These are phyloP conservation scores for Dendrocalamus sinicus DNA, from an alignment of 176 grass and related monocot species.

Conservation along the genomic window DNA sequence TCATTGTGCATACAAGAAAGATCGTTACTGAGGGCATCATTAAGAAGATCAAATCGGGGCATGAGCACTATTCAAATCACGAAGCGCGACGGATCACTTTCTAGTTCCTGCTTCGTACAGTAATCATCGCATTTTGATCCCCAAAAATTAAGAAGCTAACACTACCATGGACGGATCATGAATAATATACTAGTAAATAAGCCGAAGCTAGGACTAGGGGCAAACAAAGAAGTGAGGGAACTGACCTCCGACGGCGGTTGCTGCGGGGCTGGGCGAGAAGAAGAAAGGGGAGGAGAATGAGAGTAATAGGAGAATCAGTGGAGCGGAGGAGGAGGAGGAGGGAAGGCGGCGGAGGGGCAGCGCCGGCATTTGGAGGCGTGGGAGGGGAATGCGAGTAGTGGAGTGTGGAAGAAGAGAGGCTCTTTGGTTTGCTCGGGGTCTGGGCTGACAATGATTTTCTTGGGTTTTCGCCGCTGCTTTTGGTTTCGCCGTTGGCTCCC, in stretches of 20 bases:
- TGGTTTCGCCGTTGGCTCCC: neutral
- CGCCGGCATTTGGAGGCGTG: slow-evolving; percentile 40
- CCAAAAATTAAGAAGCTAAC: neutral
- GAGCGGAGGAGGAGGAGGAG: slow-evolving; percentile 1
- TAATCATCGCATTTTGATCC: neutral
- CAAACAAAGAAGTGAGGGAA: neutral
- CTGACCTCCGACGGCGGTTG: slow-evolving; percentile 72
- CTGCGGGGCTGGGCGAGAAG: slow-evolving; percentile 46
- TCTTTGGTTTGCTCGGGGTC: slow-evolving; percentile 18
- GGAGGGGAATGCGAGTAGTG: slow-evolving; percentile 2
- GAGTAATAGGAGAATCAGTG: slow-evolving; percentile 19
- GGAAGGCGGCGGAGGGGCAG: neutral
- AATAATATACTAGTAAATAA: neutral
- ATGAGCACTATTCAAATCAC: neutral
- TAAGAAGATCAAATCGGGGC: slow-evolving; percentile 31
- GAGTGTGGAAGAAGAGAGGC: neutral
- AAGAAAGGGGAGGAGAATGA: slow-evolving; percentile 42
- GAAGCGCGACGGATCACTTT: neutral
- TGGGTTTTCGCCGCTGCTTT: neutral
- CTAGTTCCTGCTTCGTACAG: neutral
- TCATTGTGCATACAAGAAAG: neutral
- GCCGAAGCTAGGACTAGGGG: neutral
- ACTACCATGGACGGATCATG: neutral
- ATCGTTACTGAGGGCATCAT: neutral
- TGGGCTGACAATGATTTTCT: slow-evolving; percentile 38